These are phyloP conservation scores for Arabidopsis hybrid DNA, from an alignment of 441 rosid genomes.

Conservation along the genomic window DNA sequence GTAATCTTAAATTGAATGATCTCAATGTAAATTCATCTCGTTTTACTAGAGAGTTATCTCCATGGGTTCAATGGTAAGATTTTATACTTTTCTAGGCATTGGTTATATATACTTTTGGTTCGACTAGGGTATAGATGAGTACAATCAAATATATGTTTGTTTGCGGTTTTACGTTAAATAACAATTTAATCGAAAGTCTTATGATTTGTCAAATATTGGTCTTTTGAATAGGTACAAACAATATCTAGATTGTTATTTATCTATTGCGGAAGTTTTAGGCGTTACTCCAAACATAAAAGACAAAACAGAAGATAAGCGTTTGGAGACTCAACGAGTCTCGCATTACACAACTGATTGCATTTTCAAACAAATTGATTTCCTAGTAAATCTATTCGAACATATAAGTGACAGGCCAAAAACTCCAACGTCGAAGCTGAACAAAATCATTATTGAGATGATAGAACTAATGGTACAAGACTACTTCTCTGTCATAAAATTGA, in stretches of 20 bases:
- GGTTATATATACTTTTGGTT: background rate
- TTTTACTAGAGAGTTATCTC: conserved; percentile 26
- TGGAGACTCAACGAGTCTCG: conserved; percentile 18
- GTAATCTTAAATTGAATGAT: conserved; percentile 19
- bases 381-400: conserved; percentile 22
- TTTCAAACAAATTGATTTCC: conserved; percentile 21
- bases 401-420: conserved; percentile 24
- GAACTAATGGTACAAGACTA: conserved; percentile 27
- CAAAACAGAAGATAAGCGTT: conserved; percentile 16
- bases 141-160: too few relatives aligned
- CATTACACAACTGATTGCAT: conserved; percentile 16
- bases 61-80: conserved; percentile 39
- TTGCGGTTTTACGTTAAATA: background rate
- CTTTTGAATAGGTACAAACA: conserved; percentile 33
- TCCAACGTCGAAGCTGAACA: conserved; percentile 6
- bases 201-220: background rate
- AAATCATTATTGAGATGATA: background rate
- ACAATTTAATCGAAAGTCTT: background rate
- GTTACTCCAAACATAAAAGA: conserved; percentile 2
- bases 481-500: conserved; percentile 28
- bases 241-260: conserved; percentile 24
- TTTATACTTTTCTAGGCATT: background rate
- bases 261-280: conserved; percentile 23
- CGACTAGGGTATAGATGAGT: too few relatives aligned
- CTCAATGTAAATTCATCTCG: conserved; percentile 24